Base-by-base conservation (phyloP, 768 basidiomycete species). In the Nevesoporus exiguus region DNA sequence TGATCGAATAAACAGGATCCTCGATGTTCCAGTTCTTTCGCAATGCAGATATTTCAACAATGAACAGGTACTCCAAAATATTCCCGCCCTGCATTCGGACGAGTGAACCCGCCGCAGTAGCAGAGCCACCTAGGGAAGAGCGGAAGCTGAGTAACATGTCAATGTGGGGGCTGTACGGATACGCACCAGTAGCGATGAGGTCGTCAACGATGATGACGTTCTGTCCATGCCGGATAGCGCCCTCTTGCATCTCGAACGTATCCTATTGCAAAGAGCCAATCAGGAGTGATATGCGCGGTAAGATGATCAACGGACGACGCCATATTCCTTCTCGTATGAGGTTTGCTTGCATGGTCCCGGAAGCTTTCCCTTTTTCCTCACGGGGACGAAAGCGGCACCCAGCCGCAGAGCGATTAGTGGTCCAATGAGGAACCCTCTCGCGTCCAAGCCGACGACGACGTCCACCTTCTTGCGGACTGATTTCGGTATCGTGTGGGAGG, bases 381-480 rank as follows among this genome's bases (percentile, higher is more conserved):
- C 94, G 2, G 97, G 95, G 3, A 97, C 93, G 61, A 99, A 99
- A 11, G 93, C 91, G 2, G 94, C 94, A 25, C 92, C 91, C 25
- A 99, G 76, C 54, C 96, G 79, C 64, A 92, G 73, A 5, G 97
- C 97, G 62, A 99, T 82, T 60, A 93, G 81, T 1, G 97, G 97
- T 1, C 95, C 97, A 10, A 99, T 72, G 47, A 99, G 80, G 77
- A 99, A 99, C 14, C 97, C 97, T 51, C 97, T 80, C 22, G 96
- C 96, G 70, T 99, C 97, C 41, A 99, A 80, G 30, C 91, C 97
- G 52, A 99, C 93, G 60, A 99, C 80, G 49, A 91, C 89, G 71
- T 99, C 96, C 61, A 95, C 81, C 71, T 86, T 93, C 59, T 80
- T 80, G 47, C 72, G 73, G 3, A 80, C 74, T 14, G 82, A 76